Percentiles rank a stretch among this genome's conserved stretches.
Conservation (phyloP, 2,329 filamentous ascomycete genomes). For the Pseudocercospora fijiensis region DNA sequence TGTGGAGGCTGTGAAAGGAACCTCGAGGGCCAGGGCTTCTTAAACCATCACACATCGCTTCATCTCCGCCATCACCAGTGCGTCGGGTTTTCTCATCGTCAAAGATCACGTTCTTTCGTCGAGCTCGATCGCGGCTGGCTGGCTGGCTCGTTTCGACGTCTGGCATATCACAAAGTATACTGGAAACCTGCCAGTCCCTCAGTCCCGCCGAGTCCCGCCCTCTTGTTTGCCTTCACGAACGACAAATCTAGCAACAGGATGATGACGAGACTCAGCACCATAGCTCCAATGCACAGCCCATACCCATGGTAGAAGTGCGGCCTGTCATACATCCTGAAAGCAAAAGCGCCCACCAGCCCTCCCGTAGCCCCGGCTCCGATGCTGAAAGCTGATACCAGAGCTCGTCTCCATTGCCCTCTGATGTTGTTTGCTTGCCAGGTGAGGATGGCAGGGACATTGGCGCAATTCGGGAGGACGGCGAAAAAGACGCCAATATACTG, state of each 20-base stretch:
- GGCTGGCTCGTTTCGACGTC: neutral
- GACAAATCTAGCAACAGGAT: conserved; percentile 19
- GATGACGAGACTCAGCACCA: conserved; percentile 24
- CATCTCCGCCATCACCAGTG: neutral
- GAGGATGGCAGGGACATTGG: conserved; percentile 72
- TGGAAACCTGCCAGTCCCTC: conserved; percentile 27
- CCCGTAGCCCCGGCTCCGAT: conserved; percentile 50
- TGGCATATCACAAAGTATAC: conserved; percentile 20
- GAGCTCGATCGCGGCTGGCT: neutral
- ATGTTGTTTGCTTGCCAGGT: conserved; percentile 87
- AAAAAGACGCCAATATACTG: conserved; percentile 76
- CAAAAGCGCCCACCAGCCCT: conserved; percentile 54
- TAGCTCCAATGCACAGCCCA: conserved; percentile 18
- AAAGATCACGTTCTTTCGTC: neutral
- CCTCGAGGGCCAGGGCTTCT: neutral
- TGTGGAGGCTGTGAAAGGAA: conserved; percentile 6
- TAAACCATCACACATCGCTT: neutral
- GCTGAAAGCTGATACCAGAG: conserved; percentile 36
- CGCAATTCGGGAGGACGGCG: conserved; percentile 69
- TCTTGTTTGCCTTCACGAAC: conserved; percentile 25
- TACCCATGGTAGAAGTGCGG: conserved; percentile 26
- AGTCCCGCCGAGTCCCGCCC: conserved; percentile 25
- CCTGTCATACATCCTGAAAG: conserved; percentile 24
- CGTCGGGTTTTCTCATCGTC: neutral
- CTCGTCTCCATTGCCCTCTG: conserved; percentile 83